Evolutionary conservation across 805 yeast species (phyloP), one percentile per base, ranked within the genome.

Genomic region (Teunomyces funiuensis): DNA sequence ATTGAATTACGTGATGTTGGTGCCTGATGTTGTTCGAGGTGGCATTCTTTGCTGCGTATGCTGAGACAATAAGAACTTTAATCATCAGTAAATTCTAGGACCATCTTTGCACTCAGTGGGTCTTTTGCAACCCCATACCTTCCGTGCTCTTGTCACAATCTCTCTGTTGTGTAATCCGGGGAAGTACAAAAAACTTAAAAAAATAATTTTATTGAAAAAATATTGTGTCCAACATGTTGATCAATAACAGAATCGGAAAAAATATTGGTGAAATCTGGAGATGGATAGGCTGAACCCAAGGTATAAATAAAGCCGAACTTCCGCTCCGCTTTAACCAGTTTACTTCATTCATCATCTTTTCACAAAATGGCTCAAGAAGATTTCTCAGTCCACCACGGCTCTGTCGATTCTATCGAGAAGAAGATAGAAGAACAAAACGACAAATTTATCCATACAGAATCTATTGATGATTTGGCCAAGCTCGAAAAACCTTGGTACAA

Each of bases 401-500:
- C 43, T 8, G 15, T 40, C 9, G 23, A 16, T 16, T 30, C 34
- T n/a, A 30, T 18, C 14, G 17, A 30, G 18, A 18, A 16, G 10
- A 30, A 18, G 20, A 3, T 30, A 18, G 20, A 30, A 17, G 34
- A 30, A 10, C 34, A 20, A 16, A 17, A 17, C 10, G 43, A 18
- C 10, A 17, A 6, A 2, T 13, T 36, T 5, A 27, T 33, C 26
- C 22, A 19, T 5, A 7, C 11, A 10, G 39, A 40, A 2, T 34
- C 39, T 11, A 25, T 40, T 28, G 36, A 28, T 25, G 43, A 36
- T 11, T 25, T 40, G n/a, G 34, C 26, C 5, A 11, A 19, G 31
- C 42, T 43, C 13, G 58, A 51, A 16, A 51, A 56, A 18, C 57
- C 57, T 9, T 66, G 67, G 68, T 64, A 50, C 45, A 52, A 49